Percentiles rank a stretch among this genome's conserved stretches.
phyloP scores from a whole-genome alignment of 2,329 filamentous ascomycete species.

The Tothia fuscella region DNA sequence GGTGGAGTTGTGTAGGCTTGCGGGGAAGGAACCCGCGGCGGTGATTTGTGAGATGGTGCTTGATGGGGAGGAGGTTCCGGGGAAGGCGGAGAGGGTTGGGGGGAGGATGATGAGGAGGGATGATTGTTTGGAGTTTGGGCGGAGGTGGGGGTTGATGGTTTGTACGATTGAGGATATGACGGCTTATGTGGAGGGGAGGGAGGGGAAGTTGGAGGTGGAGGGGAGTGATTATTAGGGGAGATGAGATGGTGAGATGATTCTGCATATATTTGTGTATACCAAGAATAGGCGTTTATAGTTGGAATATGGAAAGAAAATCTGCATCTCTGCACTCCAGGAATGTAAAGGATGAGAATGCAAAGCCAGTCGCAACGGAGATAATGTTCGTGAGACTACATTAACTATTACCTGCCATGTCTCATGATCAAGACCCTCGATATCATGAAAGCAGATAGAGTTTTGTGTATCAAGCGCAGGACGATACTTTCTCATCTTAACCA shows the following conservation, averaged over 20 bases:
- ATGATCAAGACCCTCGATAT: too few species aligned
- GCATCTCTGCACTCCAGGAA: too few species aligned
- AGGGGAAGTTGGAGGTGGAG: constrained; percentile 36
- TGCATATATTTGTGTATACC: constrained; percentile 1
- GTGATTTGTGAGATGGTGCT: constrained; percentile 90
- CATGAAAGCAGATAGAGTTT: too few species aligned
- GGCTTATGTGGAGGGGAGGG: constrained; percentile 62
- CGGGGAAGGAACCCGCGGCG: constrained; percentile 63
- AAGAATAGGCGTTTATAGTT: too few species aligned
- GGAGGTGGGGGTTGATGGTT: constrained; percentile 78
- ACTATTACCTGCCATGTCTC: too few species aligned
- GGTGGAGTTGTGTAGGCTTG: constrained; percentile 76
- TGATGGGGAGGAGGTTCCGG: constrained; percentile 62
- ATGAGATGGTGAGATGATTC: neutral
- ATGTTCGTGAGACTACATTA: too few species aligned
- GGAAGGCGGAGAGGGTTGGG: constrained; percentile 50
- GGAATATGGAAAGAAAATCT: too few species aligned
- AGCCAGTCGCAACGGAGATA: too few species aligned
- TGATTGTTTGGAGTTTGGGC: constrained; percentile 77
- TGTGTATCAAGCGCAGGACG: too few species aligned
- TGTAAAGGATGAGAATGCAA: too few species aligned
- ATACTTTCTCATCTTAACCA: too few species aligned
- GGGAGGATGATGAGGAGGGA: constrained; percentile 89
- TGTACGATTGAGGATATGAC: constrained; percentile 93
- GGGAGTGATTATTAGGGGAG: constrained; percentile 14